Base-by-base conservation (phyloP, 1,284 basidiomycete species). In the Golubevia pallescens region DNA sequence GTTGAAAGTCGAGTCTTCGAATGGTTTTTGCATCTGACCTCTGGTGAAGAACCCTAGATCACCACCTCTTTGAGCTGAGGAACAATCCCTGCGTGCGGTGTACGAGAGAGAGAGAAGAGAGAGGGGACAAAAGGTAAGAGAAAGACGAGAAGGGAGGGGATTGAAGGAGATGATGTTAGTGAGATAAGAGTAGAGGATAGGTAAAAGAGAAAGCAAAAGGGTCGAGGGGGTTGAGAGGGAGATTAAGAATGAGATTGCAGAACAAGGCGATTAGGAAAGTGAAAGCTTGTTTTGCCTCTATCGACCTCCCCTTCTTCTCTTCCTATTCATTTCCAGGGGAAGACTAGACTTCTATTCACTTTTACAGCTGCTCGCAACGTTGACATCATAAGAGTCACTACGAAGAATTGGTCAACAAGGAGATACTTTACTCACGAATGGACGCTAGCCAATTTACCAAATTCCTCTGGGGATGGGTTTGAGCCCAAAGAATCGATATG, bases 1-100 rank as follows among this genome's bases (percentile, higher is more conserved):
- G 0, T 87, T 90, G 86, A 91, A 97, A 7, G 95, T 90, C 2
- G 93, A 93, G 23, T 97, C 93, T 87, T 98, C 95, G 83, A 99
- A 99, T 21, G 94, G 91, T 87, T 94, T 95, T 87, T 99, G 97
- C 97, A 99, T 99, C 88, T 93, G 92, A 1, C 93, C 93, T 14
- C 87, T 90, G 1, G 89, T 90, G 83, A 99, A 99, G 87, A 88
- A 89, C 2, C 97, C 86, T 48, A 86, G 76, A 59, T 85, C 82
- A 56, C 82, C 82, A 38, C 82, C 82, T 2, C 66, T 62, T 23
- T 64, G 63, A 21, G 82, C 82, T 1, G 82, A 85, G 0, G 81
- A 82, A 69, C 82, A 85, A 71, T 85, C 82, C 32, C 81, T 82
- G 70, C 57, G n/a, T n/a, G n/a, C n/a, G n/a, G n/a, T n/a, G n/a